Base-by-base conservation (phyloP, 306 rosid genomes). In the Quercus robur region DNA sequence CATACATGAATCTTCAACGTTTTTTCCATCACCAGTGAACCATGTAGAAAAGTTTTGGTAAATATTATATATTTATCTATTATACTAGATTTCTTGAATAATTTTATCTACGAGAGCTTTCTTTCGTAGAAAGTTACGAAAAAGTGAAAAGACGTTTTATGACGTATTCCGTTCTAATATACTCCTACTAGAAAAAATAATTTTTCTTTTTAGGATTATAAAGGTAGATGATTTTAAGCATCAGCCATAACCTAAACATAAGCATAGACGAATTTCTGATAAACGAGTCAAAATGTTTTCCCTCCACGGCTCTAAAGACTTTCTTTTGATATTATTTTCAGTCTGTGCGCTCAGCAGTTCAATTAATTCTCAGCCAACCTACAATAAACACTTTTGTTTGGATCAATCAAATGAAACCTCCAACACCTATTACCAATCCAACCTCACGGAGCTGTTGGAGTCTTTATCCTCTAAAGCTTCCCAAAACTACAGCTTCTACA, bases 1-100 rank as follows among this genome's bases (percentile, higher is more conserved):
- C 2, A 35, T 0, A 35, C 9, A 1, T 6, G 2, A 35, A 35
- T 35, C 2, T 0, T 0, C 9, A 35, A 6, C 2, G 0, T 38
- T 38, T 38, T 38, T 6, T 35, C 9, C 9, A 28, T 3, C 30
- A 28, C 30, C 30, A 28, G 30, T 2, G 30, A 28, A 28, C 30
- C 0, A 35, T 6, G 41, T 35, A 35, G 8, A 35, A 35, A 35
- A 35, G 2, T 35, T 35, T 0, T 35, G 41, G 41, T 35, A 35
- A 33, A 35, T 35, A 35, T 35, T 6, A 35, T 35, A 0, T 0
- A 35, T 35, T 35, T 35, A 35, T 35, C 0, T 35, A 35, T 35
- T 6, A 6, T 35, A 6, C 41, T 35, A 6, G 9, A 35, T 35
- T 35, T 35, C 0, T 35, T 35, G 41, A 35, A 35, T 6, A 35